Base-by-base conservation (phyloP, 1,284 basidiomycete genomes). In the Cryptococcus sp. region DNA sequence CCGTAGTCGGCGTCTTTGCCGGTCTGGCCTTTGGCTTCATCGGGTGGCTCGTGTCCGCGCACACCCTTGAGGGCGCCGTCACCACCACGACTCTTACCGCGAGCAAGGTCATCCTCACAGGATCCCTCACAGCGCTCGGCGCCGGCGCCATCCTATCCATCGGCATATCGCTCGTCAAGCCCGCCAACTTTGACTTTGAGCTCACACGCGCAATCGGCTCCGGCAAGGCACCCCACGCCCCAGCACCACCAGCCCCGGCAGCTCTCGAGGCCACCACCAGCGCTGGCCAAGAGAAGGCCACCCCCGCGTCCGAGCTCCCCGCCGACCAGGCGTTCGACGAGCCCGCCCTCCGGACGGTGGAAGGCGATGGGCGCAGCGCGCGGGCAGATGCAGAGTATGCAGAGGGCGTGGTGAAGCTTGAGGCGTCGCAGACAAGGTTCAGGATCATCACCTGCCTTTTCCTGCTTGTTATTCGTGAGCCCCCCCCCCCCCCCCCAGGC, bases 81-180 rank as follows among this genome's bases (percentile, higher is more conserved):
- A 88, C 85, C 56, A 88, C 94, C 24, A 82, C 65, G 9, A 78
- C 79, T 1, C 79, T 79, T 20, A 79, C 79, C 69, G 85, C 86
- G 21, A 87, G 91, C 75, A 85, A 85, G 53, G 65, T 67, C 49
- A 75, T 75, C 71, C 80, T 95, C 13, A 85, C 90, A 0, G 91
- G 91, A 4, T 94, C 95, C 75, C 78, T 95, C 12, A 87, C 89
- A 0, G 87, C 91, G 0, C 88, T 96, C 62, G 85, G 85, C 18
- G 81, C 89, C 18, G 89, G 90, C 6, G 88, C 82, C 1, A 85
- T 96, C 58, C 79, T 96, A 63, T 83, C 89, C 0, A 78, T 85
- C 23, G 79, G 78, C 0, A 79, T 82, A 33, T 89, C 88, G 0
- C 73, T 84, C 46, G 77, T 89, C 46, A 84, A 82, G 80, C 91